A percentile compares a stretch with the other conserved stretches of the same genome.
Evolutionary conservation across 139 green algal species (phyloP).

Genomic region (Chlamydomonas sp.): DNA sequence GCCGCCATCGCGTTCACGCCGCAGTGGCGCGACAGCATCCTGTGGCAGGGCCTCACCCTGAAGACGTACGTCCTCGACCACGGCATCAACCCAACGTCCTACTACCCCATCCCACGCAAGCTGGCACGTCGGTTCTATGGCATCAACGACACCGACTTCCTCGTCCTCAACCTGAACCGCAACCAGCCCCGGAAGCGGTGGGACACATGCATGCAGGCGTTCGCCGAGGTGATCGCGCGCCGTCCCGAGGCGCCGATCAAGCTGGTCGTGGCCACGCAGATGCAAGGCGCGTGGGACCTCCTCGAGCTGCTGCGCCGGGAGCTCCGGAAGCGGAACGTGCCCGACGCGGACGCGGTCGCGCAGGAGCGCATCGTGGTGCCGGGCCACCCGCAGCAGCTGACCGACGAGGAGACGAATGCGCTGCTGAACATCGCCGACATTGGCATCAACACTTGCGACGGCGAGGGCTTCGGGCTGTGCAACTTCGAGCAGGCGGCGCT

Average conservation of each 20-base stretch:
- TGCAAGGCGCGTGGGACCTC: constrained; percentile 17
- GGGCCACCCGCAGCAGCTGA: constrained; percentile 12
- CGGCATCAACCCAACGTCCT: constrained; percentile 4
- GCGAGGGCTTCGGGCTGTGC: constrained; percentile 22
- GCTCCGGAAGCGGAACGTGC: constrained; percentile 5
- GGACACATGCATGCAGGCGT: constrained; percentile 25
- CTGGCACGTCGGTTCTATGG: constrained; percentile 15
- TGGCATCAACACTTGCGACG: constrained; percentile 21
- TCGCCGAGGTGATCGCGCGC: constrained; percentile 15
- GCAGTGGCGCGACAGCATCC: constrained; percentile 3
- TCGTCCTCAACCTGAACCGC: constrained; percentile 24
- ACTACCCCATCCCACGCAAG: neutral
- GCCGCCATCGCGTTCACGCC: constrained; percentile 11
- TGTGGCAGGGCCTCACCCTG: constrained; percentile 8
- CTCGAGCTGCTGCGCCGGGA: constrained; percentile 13
- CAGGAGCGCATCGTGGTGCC: neutral
- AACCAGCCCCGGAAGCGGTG: constrained; percentile 24
- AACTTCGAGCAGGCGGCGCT: constrained; percentile 14
- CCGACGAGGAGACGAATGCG: constrained; percentile 15
- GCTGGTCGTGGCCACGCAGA: constrained; percentile 9
- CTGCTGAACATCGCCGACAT: constrained; percentile 15
- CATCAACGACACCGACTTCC: constrained; percentile 7
- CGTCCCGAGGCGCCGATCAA: constrained; percentile 8
- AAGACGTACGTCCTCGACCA: neutral
- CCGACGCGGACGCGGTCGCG: neutral